Evolutionary conservation across 441 rosid species (phyloP).

Genomic region (Populus tomentosa): DNA sequence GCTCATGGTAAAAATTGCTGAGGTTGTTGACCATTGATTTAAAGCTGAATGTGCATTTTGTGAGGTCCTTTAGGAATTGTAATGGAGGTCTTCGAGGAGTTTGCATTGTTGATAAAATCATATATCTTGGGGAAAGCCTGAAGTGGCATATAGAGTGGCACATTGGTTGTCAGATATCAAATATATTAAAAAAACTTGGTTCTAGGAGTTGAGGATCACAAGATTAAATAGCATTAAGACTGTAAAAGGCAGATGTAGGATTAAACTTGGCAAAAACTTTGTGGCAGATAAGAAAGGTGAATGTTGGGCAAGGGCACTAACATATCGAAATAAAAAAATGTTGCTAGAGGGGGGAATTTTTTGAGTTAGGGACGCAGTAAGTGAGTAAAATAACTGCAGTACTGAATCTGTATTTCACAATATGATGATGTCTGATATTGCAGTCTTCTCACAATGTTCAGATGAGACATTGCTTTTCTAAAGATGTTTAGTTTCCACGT

Average conservation of each 20-base stretch:
- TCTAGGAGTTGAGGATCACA: neutral
- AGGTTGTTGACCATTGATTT: neutral
- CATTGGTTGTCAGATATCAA: neutral
- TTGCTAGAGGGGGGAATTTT: neutral
- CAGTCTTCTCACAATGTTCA: neutral
- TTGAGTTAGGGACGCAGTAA: neutral
- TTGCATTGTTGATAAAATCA: neutral
- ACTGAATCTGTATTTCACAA: neutral
- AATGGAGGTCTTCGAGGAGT: neutral
- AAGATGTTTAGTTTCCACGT: neutral
- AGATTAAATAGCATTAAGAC: neutral
- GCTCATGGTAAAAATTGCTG: neutral
- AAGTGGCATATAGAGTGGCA: neutral
- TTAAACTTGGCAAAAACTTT: neutral
- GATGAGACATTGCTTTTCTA: neutral
- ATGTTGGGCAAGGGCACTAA: neutral
- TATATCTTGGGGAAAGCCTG: neutral
- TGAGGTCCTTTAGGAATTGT: neutral
- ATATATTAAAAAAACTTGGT: neutral
- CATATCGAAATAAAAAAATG: neutral
- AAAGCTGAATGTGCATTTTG: neutral
- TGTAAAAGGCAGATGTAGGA: neutral
- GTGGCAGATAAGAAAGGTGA: neutral
- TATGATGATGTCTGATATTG: neutral
- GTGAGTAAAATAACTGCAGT: neutral